A percentile compares a stretch with the other conserved stretches of the same genome.
These are phyloP conservation scores for Westerdykella sp. DNA, from an alignment of 2,329 filamentous ascomycete genomes.

Conservation along the genomic window DNA sequence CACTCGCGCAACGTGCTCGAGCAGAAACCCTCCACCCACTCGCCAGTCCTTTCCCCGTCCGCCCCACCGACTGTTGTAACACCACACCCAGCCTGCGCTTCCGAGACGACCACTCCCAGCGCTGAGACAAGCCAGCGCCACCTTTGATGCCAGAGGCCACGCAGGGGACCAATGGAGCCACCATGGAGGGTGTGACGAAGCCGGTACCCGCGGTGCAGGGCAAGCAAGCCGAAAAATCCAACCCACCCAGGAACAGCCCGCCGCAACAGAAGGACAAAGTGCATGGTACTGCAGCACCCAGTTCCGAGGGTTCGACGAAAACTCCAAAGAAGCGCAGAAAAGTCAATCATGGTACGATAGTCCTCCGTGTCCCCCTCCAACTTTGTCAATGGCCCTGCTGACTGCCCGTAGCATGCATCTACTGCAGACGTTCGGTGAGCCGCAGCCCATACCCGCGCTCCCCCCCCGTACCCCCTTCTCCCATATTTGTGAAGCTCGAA, in stretches of 20 bases:
- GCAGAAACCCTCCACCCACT: constrained; percentile 7
- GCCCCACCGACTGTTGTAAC: constrained; percentile 19
- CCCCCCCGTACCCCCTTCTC: constrained; percentile 16
- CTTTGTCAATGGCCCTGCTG: constrained; percentile 21
- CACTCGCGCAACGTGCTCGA: constrained; percentile 25
- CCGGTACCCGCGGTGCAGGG: constrained; percentile 24
- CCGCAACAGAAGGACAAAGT: constrained; percentile 21
- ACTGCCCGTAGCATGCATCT: constrained; percentile 43
- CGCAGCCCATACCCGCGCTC: constrained; percentile 18
- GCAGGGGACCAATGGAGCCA: constrained; percentile 34
- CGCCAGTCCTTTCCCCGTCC: constrained; percentile 14
- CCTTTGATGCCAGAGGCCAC: constrained; percentile 36
- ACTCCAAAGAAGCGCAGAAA: constrained; percentile 47
- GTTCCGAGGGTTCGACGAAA: constrained; percentile 27
- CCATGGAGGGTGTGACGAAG: constrained; percentile 29
- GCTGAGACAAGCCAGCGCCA: constrained; percentile 23
- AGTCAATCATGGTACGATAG: constrained; percentile 46
- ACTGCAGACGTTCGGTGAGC: constrained; percentile 48
- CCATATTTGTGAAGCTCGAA: constrained; percentile 10
- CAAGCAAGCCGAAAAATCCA: constrained; percentile 19
- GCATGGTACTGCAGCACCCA: constrained; percentile 17
- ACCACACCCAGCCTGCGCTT: constrained; percentile 17
- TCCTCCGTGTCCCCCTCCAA: constrained; percentile 17
- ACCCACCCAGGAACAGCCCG: constrained; percentile 21
- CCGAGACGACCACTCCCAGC: constrained; percentile 22